A percentile compares a stretch with the other conserved stretches of the same genome.
Evolutionary conservation across 2,329 filamentous ascomycete species (phyloP).

Genomic region (Beauveria medogensis): DNA sequence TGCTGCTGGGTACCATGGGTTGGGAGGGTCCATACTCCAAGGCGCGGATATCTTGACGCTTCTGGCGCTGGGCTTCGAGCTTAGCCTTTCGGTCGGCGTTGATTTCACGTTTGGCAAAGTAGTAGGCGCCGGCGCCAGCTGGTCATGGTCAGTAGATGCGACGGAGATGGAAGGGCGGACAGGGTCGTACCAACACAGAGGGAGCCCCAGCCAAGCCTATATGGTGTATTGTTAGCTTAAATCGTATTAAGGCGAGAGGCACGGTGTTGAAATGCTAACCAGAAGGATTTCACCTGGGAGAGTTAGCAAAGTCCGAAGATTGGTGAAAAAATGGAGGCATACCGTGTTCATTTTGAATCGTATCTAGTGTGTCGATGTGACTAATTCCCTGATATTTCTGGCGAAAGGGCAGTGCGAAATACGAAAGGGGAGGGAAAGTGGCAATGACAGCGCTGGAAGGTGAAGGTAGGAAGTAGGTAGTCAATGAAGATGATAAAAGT

Average conservation of each 20-base stretch:
- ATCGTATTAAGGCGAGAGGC: neutral
- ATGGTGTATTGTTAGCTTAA: slow-evolving; percentile 4
- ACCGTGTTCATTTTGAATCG: slow-evolving; percentile 46
- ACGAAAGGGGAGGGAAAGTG: neutral
- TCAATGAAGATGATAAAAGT: neutral
- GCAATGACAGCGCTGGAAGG: neutral
- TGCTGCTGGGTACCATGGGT: slow-evolving; percentile 25
- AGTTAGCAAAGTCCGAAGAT: neutral
- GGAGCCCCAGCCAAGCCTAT: slow-evolving; percentile 83
- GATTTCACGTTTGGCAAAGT: slow-evolving; percentile 90
- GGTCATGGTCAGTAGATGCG: slow-evolving; percentile 16
- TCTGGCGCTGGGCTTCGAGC: slow-evolving; percentile 57
- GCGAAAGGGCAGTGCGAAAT: neutral
- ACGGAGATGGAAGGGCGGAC: no score
- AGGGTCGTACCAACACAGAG: slow-evolving; percentile 65
- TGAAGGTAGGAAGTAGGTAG: neutral
- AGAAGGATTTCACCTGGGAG: slow-evolving; percentile 55
- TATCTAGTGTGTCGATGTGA: neutral
- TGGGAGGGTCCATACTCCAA: slow-evolving; percentile 41
- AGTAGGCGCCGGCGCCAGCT: slow-evolving; percentile 90
- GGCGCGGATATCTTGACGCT: slow-evolving; percentile 51
- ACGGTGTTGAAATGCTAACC: slow-evolving; percentile 34
- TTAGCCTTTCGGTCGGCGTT: slow-evolving; percentile 77
- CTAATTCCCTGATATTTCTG: neutral
- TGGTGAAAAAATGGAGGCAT: slow-evolving; percentile 19